Base-by-base conservation (phyloP, 495 filamentous ascomycete species). In the Hypoxylon fuscum region DNA sequence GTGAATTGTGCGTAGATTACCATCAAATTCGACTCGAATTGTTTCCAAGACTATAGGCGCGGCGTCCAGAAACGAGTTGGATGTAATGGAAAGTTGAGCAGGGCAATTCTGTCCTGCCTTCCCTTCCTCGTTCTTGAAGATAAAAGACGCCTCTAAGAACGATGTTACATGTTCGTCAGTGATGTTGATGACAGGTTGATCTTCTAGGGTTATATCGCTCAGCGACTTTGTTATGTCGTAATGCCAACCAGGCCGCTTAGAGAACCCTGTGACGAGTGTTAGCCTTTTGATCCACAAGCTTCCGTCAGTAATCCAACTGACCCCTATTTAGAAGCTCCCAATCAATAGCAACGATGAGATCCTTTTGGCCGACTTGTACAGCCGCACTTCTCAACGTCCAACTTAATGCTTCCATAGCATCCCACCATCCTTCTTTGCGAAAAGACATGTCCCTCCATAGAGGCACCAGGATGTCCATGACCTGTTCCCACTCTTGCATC, bases 361-460 rank as follows among this genome's bases (percentile, higher is more conserved):
- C 87, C 10, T 79, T 79, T 62, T 92, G 85, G 10, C 86, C 83
- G 10, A 81, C 71, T 46, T 82, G 81, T 0, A 80, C 66, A 3
- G 93, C 93, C 59, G 89, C 91, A 55, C 90, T 81, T 63, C 91
- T 83, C 35, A 96, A 77, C 8, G 81, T 79, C 88, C 89, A 91
- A 50, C 86, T 81, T 46, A 95, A 79, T 40, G 89, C 87, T 70
- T 87, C 86, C 51, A 91, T 85, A 8, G 93, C 79, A 35, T 82
- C 74, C 81, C 88, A 89, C 95, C 96, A 98, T 14, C 90, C 87
- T 62, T 96, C 89, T 29, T 73, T 75, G 40, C 95, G 84, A 82
- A 90, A 96, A 8, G 82, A 83, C 74, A 91, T 83, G 3, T 77
- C 82, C 46, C 86, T 77, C 93, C 90, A 97, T 0, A 90, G 70